Base-by-base conservation (phyloP, 192 early-diverging fungal species). In the Kickxella alabastrina region DNA sequence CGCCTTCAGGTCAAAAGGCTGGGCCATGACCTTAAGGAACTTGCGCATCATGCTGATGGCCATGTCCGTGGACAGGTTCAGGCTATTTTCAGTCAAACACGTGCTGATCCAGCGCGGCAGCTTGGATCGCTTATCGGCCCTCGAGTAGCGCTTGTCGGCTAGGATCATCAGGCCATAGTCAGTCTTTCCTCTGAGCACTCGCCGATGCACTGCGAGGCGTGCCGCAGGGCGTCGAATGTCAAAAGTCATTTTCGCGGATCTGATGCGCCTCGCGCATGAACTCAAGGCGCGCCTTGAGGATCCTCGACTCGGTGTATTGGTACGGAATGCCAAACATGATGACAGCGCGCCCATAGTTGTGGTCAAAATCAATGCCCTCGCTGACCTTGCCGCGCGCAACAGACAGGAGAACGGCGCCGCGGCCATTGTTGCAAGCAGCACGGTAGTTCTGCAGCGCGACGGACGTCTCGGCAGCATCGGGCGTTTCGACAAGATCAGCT, bases 401-500 rank as follows among this genome's bases (percentile, higher is more conserved):
- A 58, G 94, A 95, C 9, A 99, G 67, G 24, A 99, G 70, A 32
- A 99, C 90, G 0, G 97, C 97, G 3, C 97, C 97, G 22, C 97
- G 88, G 3, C 97, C 97, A 76, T 98, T 99, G 65, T 96, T 89
- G 67, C 97, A 99, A 49, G 87, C 90, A 35, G 79, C 77, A 43
- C 95, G 82, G 68, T 98, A 99, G 65, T 95, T 99, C 32, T 95
- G 91, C 43, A 99, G 60, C 0, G 95, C 97, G 12, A 98, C 62
- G 24, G 85, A 90, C 1, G 97, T 99, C 66, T 99, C 97, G 18
- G 93, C 87, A 0, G 95, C 93, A 79, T 98, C 95, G 3, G 97
- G 97, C 4, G 97, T 99, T 59, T 99, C 97, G 38, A 99, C 93
- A 98, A 97, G n/a, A 99, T 92, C 17, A 99, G 78, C 72, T 99